Evolutionary conservation across 1,139 yeast species (phyloP), one percentile per base, ranked within the genome.

Genomic region (Ogataea hybrid): DNA sequence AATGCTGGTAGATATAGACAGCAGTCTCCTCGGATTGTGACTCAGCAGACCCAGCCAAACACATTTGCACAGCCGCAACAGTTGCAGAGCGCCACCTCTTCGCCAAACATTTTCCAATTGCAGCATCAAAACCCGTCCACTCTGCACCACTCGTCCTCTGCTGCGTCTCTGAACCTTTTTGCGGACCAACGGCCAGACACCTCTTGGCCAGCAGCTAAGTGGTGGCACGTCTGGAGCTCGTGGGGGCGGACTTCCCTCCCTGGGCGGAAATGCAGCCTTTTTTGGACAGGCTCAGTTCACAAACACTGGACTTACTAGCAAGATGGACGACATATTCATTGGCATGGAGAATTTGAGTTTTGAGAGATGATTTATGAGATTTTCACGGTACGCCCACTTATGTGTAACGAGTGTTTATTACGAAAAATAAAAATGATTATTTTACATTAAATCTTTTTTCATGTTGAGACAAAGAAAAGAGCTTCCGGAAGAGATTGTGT

Each of bases 11-110:
- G 65, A 40, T 59, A 55, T 37, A 56, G 65, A 47, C 65, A 61
- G 36, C 64, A 60, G 42, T 56, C 63, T 6, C 62, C 64, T 21
- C 49, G 64, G 37, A 46, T 52, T n/a, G 54, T 58, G 10, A 53
- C 59, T 0, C 59, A 51, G 42, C 50, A 35, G 36, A 32, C 40
- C 14, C 39, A 36, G 22, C n/a, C 28, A 37, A 37, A 42, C 14
- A 40, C 44, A 21, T 48, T 44, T 37, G 39, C 39, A 31, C 42
- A 36, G 14, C 32, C 31, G 33, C 43, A 43, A 14, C 46, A 25
- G 34, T 36, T 42, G 25, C 50, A 38, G 22, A 27, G 43, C 15
- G 32, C 49, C 21, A 29, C 25, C 6, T 41, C 50, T 33, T 35
- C 54, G 32, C 38, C 53, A 25, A 44, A 43, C 28, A 47, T 41